These are phyloP conservation scores for Annona squamosa DNA, from an alignment of 164 flowering plant species.

Conservation along the genomic window DNA sequence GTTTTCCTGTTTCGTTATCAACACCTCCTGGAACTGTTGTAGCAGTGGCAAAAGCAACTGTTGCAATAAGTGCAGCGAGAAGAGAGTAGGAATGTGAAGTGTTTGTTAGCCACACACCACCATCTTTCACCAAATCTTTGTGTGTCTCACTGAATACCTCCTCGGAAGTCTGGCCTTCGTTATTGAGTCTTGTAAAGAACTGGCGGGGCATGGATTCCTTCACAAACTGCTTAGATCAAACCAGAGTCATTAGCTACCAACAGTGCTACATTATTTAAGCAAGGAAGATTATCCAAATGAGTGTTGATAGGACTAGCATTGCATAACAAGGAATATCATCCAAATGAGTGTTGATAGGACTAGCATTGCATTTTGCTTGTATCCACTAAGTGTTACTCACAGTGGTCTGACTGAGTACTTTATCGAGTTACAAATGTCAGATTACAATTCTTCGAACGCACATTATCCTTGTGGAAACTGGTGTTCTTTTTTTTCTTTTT, in stretches of 20 bases:
- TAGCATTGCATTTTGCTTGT: too few relatives aligned
- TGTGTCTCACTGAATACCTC: slow-evolving; percentile 21
- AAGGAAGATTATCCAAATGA: too few relatives aligned
- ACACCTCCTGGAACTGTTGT: slow-evolving; percentile 22
- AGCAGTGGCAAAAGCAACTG: slow-evolving; percentile 30
- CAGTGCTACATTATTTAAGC: neutral
- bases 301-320: too few relatives aligned
- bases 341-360: too few relatives aligned
- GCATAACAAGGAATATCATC: too few relatives aligned
- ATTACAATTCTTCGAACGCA: neutral
- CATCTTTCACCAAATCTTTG: slow-evolving; percentile 6
- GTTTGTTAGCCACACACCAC: slow-evolving; percentile 20
- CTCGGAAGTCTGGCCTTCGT: slow-evolving; percentile 13
- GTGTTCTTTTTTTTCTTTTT: too few relatives aligned
- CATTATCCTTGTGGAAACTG: too few relatives aligned
- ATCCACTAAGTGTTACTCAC: neutral
- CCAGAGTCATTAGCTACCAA: neutral
- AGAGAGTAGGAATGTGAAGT: slow-evolving; percentile 24
- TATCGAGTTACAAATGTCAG: neutral
- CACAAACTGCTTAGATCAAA: slow-evolving; percentile 11
- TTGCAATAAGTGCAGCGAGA: slow-evolving; percentile 16
- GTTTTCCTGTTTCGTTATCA: slow-evolving; percentile 2
- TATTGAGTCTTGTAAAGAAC: slow-evolving; percentile 9
- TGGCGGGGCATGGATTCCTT: slow-evolving; percentile 16
- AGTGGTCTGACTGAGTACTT: neutral